Evolutionary conservation across 495 filamentous ascomycete species (phyloP), one percentile per base, ranked within the genome.

Genomic region (Bathelium albidoporum): DNA sequence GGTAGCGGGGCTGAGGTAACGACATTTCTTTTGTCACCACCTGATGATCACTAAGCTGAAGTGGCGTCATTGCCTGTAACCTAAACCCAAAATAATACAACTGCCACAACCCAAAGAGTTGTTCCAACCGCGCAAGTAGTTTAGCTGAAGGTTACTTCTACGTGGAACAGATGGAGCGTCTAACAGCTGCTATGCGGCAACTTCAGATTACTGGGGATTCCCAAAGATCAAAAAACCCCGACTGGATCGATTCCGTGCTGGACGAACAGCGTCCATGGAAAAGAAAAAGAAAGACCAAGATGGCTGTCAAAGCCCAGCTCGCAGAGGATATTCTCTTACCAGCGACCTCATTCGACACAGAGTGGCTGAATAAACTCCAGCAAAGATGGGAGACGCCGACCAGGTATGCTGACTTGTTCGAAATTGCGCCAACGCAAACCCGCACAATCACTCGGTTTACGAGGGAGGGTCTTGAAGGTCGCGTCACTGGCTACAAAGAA

Each of bases 401-500:
- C 36, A 85, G 95, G 67, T 87, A 89, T 71, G 83, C 83, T 20
- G 83, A 89, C 59, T 81, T 97, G 24, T 96, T 96, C 76, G 82
- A 86, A 62, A 78, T 97, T 43, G 90, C 90, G 9, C 90, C 91
- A 18, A 96, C 91, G 0, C 95, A 97, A 76, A 89, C 90, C 2
- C 86, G 94, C 60, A 96, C 91, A 18, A 86, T 96, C 67, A 94
- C 89, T 61, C 88, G 94, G 58, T 98, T 98, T 74, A 86, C 85
- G 45, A 83, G 95, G 60, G 91, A 96, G 73, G 95, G 94, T 18
- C 82, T 97, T 29, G 92, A 97, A 76, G 94, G 94, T 22, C 83
- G 88, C 32, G 91, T 98, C 16, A 95, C 89, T 20, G 94, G 92
- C 28, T 97, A 98, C 73, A 89, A 85, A 71, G 92, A 97, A 75